A percentile compares a stretch with the other conserved stretches of the same genome.
These are phyloP conservation scores for Chytriomyces confervae DNA, from an alignment of 192 early-diverging fungal genomes.

Conservation along the genomic window DNA sequence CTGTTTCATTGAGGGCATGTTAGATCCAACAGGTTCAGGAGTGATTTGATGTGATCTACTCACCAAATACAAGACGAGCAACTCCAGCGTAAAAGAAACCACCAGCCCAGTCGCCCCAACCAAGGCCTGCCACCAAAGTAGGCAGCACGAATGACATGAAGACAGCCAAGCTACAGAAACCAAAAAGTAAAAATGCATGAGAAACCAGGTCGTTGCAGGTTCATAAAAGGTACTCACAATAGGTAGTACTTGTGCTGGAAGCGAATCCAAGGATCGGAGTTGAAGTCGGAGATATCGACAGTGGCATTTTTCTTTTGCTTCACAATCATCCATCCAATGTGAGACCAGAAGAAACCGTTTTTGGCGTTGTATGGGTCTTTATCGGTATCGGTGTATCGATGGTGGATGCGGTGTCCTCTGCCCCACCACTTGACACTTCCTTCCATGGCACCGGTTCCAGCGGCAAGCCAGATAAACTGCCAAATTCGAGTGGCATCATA, in stretches of 20 bases:
- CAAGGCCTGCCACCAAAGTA: slow-evolving; percentile 79
- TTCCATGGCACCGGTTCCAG: slow-evolving; percentile 50
- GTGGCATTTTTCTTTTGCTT: slow-evolving; percentile 42
- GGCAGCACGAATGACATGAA: slow-evolving; percentile 80
- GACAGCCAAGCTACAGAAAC: no score
- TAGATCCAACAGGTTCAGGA: slow-evolving; percentile 24
- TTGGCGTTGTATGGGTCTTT: slow-evolving; percentile 60
- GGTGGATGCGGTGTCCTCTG: slow-evolving; percentile 56
- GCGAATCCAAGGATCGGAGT: slow-evolving; percentile 51
- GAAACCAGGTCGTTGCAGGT: no score
- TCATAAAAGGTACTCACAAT: slow-evolving; percentile 25
- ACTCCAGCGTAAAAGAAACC: slow-evolving; percentile 56
- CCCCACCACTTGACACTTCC: slow-evolving; percentile 64
- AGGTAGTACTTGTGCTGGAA: slow-evolving; percentile 58
- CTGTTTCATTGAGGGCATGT: slow-evolving; percentile 58
- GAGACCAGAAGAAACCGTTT: slow-evolving; percentile 55
- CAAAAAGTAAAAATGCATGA: no score
- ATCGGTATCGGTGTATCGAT: slow-evolving; percentile 62
- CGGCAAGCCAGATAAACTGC: slow-evolving; percentile 44
- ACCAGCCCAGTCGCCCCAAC: slow-evolving; percentile 64
- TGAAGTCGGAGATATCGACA: slow-evolving; percentile 56
- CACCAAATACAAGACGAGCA: slow-evolving; percentile 48
- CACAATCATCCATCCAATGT: slow-evolving; percentile 60
- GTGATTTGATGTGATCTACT: slow-evolving; percentile 30
- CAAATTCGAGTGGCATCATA: slow-evolving; percentile 52